A percentile compares a stretch with the other conserved stretches of the same genome.
Conservation (phyloP, 805 yeast genomes). For the Cephaloascus albidus region DNA sequence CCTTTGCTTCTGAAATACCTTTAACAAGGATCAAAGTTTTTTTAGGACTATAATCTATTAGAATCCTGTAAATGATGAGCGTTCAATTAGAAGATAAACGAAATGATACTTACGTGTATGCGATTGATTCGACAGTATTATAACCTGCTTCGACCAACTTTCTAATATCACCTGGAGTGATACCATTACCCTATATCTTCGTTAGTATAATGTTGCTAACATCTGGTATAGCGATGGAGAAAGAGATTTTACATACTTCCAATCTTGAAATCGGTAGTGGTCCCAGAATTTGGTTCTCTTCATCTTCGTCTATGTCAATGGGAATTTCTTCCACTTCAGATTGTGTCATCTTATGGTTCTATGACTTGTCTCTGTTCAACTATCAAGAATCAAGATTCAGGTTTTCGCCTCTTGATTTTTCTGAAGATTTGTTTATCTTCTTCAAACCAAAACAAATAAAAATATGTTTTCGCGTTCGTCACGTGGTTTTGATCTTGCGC, state of each 20-base stretch:
- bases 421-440: too few relatives aligned
- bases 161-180: slow-evolving; percentile 65
- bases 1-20: slow-evolving; percentile 94
- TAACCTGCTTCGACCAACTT: slow-evolving; percentile 77
- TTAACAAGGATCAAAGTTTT: slow-evolving; percentile 67
- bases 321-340: neutral
- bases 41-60: slow-evolving; percentile 52
- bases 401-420: too few relatives aligned
- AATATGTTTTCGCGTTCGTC: too few relatives aligned
- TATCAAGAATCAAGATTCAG: too few relatives aligned
- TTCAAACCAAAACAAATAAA: too few relatives aligned
- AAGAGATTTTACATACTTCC: slow-evolving; percentile 10
- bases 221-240: neutral
- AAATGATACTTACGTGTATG: slow-evolving; percentile 49
- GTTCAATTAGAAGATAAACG: too few relatives aligned
- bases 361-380: too few relatives aligned
- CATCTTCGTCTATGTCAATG: slow-evolving; percentile 20
- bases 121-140: slow-evolving; percentile 87
- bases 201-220: too few relatives aligned
- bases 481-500: too few relatives aligned
- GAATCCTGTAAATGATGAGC: too few relatives aligned
- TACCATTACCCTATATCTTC: slow-evolving; percentile 62
- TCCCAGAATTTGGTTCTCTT: slow-evolving; percentile 47
- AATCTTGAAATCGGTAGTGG: slow-evolving; percentile 46
- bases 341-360: too few relatives aligned